Evolutionary conservation across 2,329 filamentous ascomycete genomes (phyloP).

Genomic region (Penicillium sp.): DNA sequence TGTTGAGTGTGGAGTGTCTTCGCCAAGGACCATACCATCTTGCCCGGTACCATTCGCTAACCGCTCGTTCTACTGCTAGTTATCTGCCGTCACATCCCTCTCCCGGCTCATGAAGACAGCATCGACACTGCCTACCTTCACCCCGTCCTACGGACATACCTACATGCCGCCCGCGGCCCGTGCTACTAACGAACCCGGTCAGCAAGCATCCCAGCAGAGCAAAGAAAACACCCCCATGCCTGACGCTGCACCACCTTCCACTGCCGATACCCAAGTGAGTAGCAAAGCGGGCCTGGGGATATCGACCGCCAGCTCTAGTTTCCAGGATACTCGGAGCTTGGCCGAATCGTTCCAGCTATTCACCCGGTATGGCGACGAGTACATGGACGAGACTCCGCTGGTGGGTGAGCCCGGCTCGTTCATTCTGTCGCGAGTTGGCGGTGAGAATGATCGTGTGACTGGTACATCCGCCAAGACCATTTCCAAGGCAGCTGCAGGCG

Average conservation of each 20-base stretch:
- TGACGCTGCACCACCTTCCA: slow-evolving; percentile 20
- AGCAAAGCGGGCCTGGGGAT: slow-evolving; percentile 29
- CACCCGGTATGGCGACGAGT: slow-evolving; percentile 57
- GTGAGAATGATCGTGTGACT: slow-evolving; percentile 27
- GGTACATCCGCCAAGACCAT: slow-evolving; percentile 20
- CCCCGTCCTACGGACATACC: slow-evolving; percentile 58
- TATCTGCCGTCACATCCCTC: slow-evolving; percentile 56
- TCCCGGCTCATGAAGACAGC: slow-evolving; percentile 55
- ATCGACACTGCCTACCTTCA: slow-evolving; percentile 55
- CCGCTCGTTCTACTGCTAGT: slow-evolving; percentile 32
- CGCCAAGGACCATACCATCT: background rate
- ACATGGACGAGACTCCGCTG: slow-evolving; percentile 62
- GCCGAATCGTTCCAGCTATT: slow-evolving; percentile 52
- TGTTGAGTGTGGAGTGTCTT: too few species aligned
- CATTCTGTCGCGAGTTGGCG: slow-evolving; percentile 49
- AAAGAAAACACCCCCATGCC: slow-evolving; percentile 51
- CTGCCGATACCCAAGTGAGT: slow-evolving; percentile 24
- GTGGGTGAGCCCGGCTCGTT: slow-evolving; percentile 63
- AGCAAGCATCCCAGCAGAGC: slow-evolving; percentile 44
- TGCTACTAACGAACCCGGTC: slow-evolving; percentile 29
- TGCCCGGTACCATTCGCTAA: slow-evolving; percentile 7
- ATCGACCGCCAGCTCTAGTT: slow-evolving; percentile 23
- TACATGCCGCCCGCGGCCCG: slow-evolving; percentile 54
- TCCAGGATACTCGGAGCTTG: slow-evolving; percentile 42
- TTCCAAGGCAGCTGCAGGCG: slow-evolving; percentile 9